Base-by-base conservation (phyloP, 1,284 basidiomycete genomes). In the Peniophora sp. region DNA sequence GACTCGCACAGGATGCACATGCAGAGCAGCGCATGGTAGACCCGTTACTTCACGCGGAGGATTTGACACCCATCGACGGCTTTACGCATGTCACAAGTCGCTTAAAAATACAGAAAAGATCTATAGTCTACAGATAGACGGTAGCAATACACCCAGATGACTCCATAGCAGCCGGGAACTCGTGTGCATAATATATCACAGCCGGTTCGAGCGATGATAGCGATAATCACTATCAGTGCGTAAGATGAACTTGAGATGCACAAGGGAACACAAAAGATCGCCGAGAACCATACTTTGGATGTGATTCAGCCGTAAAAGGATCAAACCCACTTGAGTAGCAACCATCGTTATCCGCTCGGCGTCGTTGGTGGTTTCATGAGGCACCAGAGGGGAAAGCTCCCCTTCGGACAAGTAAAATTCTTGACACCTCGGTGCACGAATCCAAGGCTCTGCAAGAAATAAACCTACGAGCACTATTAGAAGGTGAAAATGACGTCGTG, bases 371-470 rank as follows among this genome's bases (percentile, higher is more conserved):
- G 20, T n/a, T 24, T 19, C 27, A 49, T 23, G 35, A 49, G 35
- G 24, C 48, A 49, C 48, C 48, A 49, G 14, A 49, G 11, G 5
- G 48, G 48, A 41, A 49, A 49, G 20, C 38, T 22, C 19, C n/a
- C 35, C 10, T 14, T 19, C 16, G 14, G 36, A 19, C 16, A 35
- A n/a, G 27, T 19, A n/a, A 49, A 49, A 20, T 49, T 49, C 48
- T 49, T 49, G 36, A 49, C 48, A 24, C 48, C 48, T 41, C 22
- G 22, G 17, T 49, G 36, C 9, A 22, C 35, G 19, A 49, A 43
- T 22, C 48, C 48, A 23, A 27, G 23, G n/a, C 39, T 35, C 20
- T 49, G 48, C 11, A 49, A 23, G 48, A 49, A 49, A 27, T 49
- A 43, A 3, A 49, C 35, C 48, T 49, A 43, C 23, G 25, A 10